Percentiles rank a stretch among this genome's conserved stretches.
phyloP scores from a whole-genome alignment of 345 rosid genomes.

The Syzygium aromaticum region DNA sequence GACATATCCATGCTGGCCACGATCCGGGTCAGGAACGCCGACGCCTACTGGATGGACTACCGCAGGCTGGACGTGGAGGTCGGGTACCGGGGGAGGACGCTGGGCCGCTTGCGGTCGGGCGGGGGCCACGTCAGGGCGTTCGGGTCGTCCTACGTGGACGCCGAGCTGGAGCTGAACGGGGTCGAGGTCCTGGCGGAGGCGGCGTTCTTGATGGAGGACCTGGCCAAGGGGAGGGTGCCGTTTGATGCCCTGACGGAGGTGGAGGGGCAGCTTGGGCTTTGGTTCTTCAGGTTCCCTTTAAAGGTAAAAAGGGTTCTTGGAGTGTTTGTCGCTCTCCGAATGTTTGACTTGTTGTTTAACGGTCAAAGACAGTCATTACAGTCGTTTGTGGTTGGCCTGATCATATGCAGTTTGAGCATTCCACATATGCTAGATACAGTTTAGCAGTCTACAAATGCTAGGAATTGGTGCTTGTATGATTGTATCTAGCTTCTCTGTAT shows the following conservation, averaged over 20 bases:
- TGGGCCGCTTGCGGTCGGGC: slow-evolving; percentile 61
- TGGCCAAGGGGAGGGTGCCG: slow-evolving; percentile 28
- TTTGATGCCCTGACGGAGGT: slow-evolving; percentile 46
- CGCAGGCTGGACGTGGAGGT: slow-evolving; percentile 42
- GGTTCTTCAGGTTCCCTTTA: slow-evolving; percentile 48
- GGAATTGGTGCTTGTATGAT: not conserved
- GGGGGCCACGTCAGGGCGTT: slow-evolving; percentile 54
- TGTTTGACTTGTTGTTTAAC: not conserved
- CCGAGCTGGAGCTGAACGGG: slow-evolving; percentile 50
- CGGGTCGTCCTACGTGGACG: slow-evolving; percentile 56
- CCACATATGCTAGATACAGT: not conserved
- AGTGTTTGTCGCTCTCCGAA: not conserved
- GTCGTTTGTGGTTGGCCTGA: not conserved
- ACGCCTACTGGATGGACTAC: slow-evolving; percentile 61
- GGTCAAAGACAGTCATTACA: not conserved
- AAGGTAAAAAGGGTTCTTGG: slow-evolving; percentile 28
- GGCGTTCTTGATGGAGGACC: slow-evolving; percentile 35
- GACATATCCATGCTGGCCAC: slow-evolving; percentile 13
- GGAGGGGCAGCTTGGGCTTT: slow-evolving; percentile 47
- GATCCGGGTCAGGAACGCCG: slow-evolving; percentile 54
- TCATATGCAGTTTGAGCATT: not conserved
- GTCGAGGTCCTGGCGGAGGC: slow-evolving; percentile 52
- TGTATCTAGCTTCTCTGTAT: not conserved
- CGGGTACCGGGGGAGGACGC: slow-evolving; percentile 53
- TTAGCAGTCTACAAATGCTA: not conserved